Evolutionary conservation across 1,284 basidiomycete species (phyloP), one percentile per base, ranked within the genome.

Genomic region (Moesziomyces aphidis): DNA sequence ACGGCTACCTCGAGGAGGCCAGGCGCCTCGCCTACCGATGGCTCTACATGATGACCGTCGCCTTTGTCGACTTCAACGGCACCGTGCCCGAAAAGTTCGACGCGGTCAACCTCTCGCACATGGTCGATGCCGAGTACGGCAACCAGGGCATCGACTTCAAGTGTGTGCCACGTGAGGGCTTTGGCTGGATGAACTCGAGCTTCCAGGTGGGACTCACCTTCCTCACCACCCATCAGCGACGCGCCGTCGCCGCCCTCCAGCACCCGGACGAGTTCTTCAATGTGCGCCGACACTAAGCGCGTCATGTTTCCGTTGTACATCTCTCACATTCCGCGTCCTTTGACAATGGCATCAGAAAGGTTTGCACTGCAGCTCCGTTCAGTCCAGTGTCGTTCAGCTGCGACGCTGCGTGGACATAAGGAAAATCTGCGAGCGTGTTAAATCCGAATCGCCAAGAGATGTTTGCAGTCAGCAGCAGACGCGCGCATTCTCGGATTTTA

Each of bases 41-140:
- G 91, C 88, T 97, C 21, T 98, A 97, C 88, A 97, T 99, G 94
- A 81, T 83, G 74, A 80, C 74, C 3, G 55, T 76, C 3, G 80
- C 83, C 9, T 83, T 84, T 58, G 82, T 83, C 58, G 94, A 97
- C 86, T 97, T 97, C 86, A 97, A 97, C 83, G 95, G 95, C 17
- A 93, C 97, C 44, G 95, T 98, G 3, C 94, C 95, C 0, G 95
- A 98, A 87, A 98, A 98, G 89, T 98, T 97, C 84, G 95, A 99
- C 81, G 96, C 95, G 0, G 96, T 98, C 77, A 93, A 91, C 84
- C 88, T 96, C 22, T 95, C 93, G 4, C 95, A 97, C 86, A 88
- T 97, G 65, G 95, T 99, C 5, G 95, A 96, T 82, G 96, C 96
- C 48, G 96, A 99, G 87, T 98, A 98, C 85, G 97, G 96, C 15